Evolutionary conservation across 139 green algal genomes (phyloP), one percentile per base, ranked within the genome.

Genomic region (Chlamydomonas incerta): DNA sequence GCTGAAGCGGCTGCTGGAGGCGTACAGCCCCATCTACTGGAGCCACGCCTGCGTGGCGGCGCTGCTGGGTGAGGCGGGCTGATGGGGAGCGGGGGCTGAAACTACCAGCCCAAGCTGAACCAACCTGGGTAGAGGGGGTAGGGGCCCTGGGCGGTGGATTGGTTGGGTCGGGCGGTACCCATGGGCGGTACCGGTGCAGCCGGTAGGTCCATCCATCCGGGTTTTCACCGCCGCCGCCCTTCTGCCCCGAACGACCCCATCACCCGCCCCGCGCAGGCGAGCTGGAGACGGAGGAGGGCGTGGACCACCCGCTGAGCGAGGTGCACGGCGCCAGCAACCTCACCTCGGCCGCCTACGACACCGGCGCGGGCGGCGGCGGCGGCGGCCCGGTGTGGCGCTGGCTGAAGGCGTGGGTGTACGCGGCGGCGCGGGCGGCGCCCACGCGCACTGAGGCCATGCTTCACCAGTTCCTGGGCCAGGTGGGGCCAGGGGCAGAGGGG

Each of bases 221-320:
- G n/a, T n/a, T n/a, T n/a, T n/a, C n/a, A n/a, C n/a, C n/a, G n/a
- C n/a, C n/a, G n/a, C n/a, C n/a, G n/a, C n/a, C n/a, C n/a, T n/a
- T n/a, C n/a, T n/a, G n/a, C n/a, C n/a, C n/a, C n/a, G n/a, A n/a
- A n/a, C n/a, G n/a, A n/a, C n/a, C n/a, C n/a, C n/a, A n/a, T 24
- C 26, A 34, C 24, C 41, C 29, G 17, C 17, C 31, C 31, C 20
- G 47, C 26, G 31, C 69, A 90, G 86, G 67, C 41, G 74, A 88
- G 88, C 80, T 91, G 72, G 88, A 91, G 72, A 23, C 72, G 31
- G 88, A 91, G 83, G 88, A 91, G 83, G 84, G 88, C 3, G n/a
- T 83, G 77, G 88, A 91, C 28, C 74, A 68, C 55, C 82, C 88
- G 21, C 62, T 90, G 52, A 69, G 67, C 23, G 63, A 87, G 67